These are phyloP conservation scores for Fusarium haematococcum DNA, from an alignment of 2,329 filamentous ascomycete genomes.

Conservation along the genomic window DNA sequence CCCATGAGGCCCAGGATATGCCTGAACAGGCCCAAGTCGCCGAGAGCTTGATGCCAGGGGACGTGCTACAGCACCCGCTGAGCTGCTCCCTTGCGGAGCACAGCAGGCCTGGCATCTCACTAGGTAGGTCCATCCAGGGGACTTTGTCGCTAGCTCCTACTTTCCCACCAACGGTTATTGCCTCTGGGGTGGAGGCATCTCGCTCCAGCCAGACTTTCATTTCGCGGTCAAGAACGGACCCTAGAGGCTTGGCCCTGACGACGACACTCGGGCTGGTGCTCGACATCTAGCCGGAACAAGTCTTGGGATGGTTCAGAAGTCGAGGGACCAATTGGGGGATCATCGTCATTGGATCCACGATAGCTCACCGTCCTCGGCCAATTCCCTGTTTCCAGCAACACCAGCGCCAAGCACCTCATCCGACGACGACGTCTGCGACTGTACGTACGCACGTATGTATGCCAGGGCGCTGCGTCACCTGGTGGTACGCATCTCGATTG, in stretches of 20 bases:
- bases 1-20: conserved; percentile 33
- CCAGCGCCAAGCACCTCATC: conserved; percentile 27
- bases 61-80: neutral
- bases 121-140: conserved; percentile 29
- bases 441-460: neutral
- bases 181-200: conserved; percentile 31
- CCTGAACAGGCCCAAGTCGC: conserved; percentile 33
- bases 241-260: conserved; percentile 13
- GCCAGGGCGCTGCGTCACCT: conserved; percentile 24
- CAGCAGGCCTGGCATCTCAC: conserved; percentile 29
- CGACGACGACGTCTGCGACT: conserved; percentile 24
- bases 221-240: conserved; percentile 25
- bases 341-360: conserved; percentile 21
- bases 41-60: conserved; percentile 29
- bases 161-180: conserved; percentile 36
- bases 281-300: conserved; percentile 13
- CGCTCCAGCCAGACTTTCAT: conserved; percentile 32
- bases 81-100: conserved; percentile 23
- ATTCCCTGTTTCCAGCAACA: conserved; percentile 36
- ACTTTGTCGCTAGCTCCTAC: conserved; percentile 34
- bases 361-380: conserved; percentile 27
- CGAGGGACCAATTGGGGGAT: conserved; percentile 13
- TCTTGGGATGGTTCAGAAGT: conserved; percentile 4
- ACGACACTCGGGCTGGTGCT: conserved; percentile 11
- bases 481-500: conserved; percentile 10